A percentile compares a stretch with the other conserved stretches of the same genome.
Evolutionary conservation across 495 filamentous ascomycete genomes (phyloP).

Genomic region (Hypomontagnella submonticulosa): DNA sequence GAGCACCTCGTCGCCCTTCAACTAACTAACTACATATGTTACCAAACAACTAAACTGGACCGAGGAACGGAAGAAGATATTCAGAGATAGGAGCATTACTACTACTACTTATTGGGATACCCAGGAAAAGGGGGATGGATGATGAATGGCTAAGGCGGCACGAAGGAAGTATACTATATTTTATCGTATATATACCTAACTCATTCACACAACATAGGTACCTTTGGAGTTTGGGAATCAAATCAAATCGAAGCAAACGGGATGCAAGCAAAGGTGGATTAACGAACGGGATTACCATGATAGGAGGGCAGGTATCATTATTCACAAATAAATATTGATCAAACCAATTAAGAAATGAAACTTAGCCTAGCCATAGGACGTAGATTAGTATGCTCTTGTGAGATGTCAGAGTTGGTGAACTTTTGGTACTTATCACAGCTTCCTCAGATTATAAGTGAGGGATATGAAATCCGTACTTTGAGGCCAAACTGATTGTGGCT

Average conservation of each 20-base stretch:
- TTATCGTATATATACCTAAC: constrained; percentile 18
- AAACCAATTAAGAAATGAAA: background rate
- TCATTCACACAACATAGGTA: constrained; percentile 16
- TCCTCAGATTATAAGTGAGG: too few relatives aligned
- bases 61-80: constrained; percentile 5
- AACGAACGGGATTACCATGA: constrained; percentile 1
- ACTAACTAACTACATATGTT: too few relatives aligned
- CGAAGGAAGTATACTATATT: constrained; percentile 20
- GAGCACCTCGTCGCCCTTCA: background rate
- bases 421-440: too few relatives aligned
- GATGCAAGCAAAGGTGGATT: background rate
- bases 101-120: constrained; percentile 40
- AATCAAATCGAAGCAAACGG: background rate
- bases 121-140: constrained; percentile 24
- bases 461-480: too few relatives aligned
- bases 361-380: background rate
- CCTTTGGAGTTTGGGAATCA: constrained; percentile 27
- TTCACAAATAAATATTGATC: too few relatives aligned
- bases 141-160: background rate
- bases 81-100: constrained; percentile 16
- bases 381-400: too few relatives aligned
- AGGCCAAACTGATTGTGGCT: too few relatives aligned
- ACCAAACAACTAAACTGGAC: background rate
- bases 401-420: too few relatives aligned
- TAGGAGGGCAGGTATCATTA: constrained; percentile 18